Evolutionary conservation across 352 stramenopile genomes (phyloP).

Genomic region (Phytophthora hybrid): DNA sequence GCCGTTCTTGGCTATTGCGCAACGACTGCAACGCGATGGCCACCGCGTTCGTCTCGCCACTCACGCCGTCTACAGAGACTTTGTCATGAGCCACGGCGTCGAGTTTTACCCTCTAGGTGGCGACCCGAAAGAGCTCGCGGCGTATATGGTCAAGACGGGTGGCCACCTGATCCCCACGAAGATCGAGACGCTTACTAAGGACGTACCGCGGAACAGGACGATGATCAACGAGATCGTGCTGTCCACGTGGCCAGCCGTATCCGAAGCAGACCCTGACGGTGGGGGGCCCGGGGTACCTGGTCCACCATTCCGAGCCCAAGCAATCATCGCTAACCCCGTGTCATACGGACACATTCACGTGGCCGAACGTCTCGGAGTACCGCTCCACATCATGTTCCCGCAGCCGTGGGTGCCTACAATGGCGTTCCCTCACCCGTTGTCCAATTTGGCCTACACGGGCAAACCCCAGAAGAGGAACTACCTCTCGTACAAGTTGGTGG

Average conservation of each 20-base stretch:
- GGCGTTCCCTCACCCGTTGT: conserved; percentile 90
- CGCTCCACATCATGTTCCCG: conserved; percentile 94
- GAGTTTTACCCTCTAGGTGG: conserved; percentile 77
- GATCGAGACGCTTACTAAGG: conserved; percentile 56
- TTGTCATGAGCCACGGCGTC: conserved; percentile 69
- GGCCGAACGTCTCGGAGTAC: conserved; percentile 90
- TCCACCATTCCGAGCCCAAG: conserved; percentile 81
- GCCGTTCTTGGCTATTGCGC: conserved; percentile 81
- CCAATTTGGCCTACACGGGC: conserved; percentile 77
- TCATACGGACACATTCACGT: conserved; percentile 94
- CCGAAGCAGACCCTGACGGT: conserved; percentile 75
- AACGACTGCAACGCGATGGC: conserved; percentile 76
- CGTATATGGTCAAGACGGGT: conserved; percentile 92
- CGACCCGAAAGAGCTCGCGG: conserved; percentile 69
- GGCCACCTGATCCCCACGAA: conserved; percentile 71
- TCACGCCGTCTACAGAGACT: conserved; percentile 83
- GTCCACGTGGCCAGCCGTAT: conserved; percentile 89
- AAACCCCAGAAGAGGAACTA: conserved; percentile 66
- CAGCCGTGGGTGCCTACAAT: conserved; percentile 89
- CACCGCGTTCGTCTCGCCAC: conserved; percentile 92
- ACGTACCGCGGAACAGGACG: conserved; percentile 77
- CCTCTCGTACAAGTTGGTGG: conserved; percentile 86
- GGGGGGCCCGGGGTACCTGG: conserved; percentile 44
- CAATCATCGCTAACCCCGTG: conserved; percentile 94
- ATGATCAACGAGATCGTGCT: conserved; percentile 92